A percentile compares a stretch with the other conserved stretches of the same genome.
Evolutionary conservation across 306 rosid species (phyloP).

Genomic region (Casuarina glauca): DNA sequence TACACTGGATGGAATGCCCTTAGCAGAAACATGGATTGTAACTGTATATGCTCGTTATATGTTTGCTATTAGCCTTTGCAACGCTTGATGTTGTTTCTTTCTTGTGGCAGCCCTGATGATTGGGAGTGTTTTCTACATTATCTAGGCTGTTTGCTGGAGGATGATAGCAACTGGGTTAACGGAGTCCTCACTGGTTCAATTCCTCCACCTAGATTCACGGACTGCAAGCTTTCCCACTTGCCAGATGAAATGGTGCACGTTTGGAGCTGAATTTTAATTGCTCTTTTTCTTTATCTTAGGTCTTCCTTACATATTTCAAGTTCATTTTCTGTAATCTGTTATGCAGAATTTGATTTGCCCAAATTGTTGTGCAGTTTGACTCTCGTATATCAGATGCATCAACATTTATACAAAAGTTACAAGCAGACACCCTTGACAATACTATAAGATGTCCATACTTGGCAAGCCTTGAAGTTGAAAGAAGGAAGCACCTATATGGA

Average conservation of each 20-base stretch:
- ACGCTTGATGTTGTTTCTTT: conserved; percentile 38
- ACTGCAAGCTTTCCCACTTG: conserved; percentile 73
- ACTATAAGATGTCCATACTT: conserved; percentile 70
- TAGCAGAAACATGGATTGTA: not conserved
- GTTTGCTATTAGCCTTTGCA: conserved; percentile 14
- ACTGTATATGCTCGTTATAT: conserved; percentile 1
- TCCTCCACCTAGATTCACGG: conserved; percentile 52
- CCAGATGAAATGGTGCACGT: conserved; percentile 66
- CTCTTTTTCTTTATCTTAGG: conserved; percentile 16
- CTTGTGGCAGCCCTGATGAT: conserved; percentile 92
- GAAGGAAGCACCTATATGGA: conserved; percentile 69
- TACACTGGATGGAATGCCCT: too few species aligned
- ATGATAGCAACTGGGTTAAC: conserved; percentile 70
- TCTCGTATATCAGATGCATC: conserved; percentile 70
- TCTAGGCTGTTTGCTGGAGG: conserved; percentile 93
- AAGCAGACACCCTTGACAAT: conserved; percentile 41
- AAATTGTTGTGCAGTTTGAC: conserved; percentile 72
- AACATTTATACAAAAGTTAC: conserved; percentile 63
- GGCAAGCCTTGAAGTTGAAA: conserved; percentile 88
- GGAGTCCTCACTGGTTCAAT: conserved; percentile 52
- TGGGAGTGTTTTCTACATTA: conserved; percentile 95
- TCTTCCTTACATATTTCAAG: conserved; percentile 16
- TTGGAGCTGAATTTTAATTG: conserved; percentile 18
- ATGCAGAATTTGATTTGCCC: conserved; percentile 27
- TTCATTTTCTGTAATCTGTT: conserved; percentile 8